Evolutionary conservation across 139 green algal genomes (phyloP).

Genomic region (Bryopsis sp.): DNA sequence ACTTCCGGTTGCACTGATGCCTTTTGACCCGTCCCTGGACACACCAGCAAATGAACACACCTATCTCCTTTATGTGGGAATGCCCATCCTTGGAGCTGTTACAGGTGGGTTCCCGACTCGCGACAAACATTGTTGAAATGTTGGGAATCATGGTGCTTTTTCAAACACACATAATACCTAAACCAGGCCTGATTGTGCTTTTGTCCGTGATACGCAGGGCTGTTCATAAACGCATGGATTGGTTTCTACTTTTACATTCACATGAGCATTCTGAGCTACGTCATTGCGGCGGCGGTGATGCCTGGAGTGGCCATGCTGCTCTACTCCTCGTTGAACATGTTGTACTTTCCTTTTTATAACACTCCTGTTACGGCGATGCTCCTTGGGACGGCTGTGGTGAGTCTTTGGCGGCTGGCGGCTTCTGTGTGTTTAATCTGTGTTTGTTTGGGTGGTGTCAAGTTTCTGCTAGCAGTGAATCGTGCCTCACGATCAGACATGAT

Average conservation of each 20-base stretch:
- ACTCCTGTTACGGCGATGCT: conserved; percentile 5
- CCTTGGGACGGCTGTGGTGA: conserved; percentile 8
- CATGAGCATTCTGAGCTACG: conserved; percentile 19
- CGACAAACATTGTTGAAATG: too few relatives aligned
- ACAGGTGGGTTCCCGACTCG: neutral
- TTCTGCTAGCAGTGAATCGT: too few relatives aligned
- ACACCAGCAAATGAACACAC: neutral
- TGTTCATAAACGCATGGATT: conserved; percentile 18
- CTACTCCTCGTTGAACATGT: neutral
- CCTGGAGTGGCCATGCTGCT: neutral
- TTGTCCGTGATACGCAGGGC: neutral
- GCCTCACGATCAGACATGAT: too few relatives aligned
- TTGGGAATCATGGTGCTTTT: neutral
- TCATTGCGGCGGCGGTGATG: neutral
- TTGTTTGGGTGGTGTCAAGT: too few relatives aligned
- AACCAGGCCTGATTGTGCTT: neutral
- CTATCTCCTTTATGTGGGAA: conserved; percentile 3
- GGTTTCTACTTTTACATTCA: conserved; percentile 21
- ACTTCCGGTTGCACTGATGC: neutral
- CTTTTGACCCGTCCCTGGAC: neutral
- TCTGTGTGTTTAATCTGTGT: neutral
- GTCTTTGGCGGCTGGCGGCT: too few relatives aligned
- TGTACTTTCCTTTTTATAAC: conserved; percentile 20
- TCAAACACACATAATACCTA: neutral
- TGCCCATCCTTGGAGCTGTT: conserved; percentile 10